Percentiles rank a stretch among this genome's conserved stretches.
Evolutionary conservation across 208 protist species (phyloP).

Genomic region (Crithidia fasciculata): DNA sequence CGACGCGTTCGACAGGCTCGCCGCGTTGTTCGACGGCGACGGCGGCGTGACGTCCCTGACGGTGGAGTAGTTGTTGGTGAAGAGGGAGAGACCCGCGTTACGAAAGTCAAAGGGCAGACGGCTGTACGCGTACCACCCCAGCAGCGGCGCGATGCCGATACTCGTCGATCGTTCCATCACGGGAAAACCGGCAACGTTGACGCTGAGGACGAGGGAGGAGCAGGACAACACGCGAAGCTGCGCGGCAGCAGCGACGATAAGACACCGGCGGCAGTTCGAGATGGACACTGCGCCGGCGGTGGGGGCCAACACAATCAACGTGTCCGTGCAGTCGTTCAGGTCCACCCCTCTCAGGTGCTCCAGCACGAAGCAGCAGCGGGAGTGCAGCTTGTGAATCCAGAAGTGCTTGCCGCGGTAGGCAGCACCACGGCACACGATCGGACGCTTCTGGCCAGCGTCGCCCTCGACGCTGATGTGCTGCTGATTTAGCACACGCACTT

Average conservation of each 20-base stretch:
- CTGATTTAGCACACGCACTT: slow-evolving; percentile 3
- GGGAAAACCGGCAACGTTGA: slow-evolving; percentile 25
- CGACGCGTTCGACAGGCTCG: background rate
- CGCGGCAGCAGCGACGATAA: slow-evolving; percentile 31
- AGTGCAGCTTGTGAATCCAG: slow-evolving; percentile 22
- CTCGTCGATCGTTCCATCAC: slow-evolving; percentile 27
- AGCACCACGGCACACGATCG: slow-evolving; percentile 15
- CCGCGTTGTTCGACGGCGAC: background rate
- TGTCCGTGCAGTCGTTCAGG: slow-evolving; percentile 27
- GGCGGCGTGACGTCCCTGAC: slow-evolving; percentile 22
- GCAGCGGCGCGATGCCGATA: slow-evolving; percentile 30
- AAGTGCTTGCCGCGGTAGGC: slow-evolving; percentile 14
- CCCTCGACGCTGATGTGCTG: slow-evolving; percentile 20
- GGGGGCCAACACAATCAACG: slow-evolving; percentile 46
- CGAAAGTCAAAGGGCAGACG: slow-evolving; percentile 36
- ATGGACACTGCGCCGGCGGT: slow-evolving; percentile 39
- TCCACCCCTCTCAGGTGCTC: slow-evolving; percentile 11
- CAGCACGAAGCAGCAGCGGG: slow-evolving; percentile 21
- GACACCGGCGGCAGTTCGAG: slow-evolving; percentile 30
- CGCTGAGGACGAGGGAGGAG: slow-evolving; percentile 15
- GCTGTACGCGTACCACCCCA: slow-evolving; percentile 44
- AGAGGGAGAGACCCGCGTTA: slow-evolving; percentile 32
- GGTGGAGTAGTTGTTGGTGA: slow-evolving; percentile 50
- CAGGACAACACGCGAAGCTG: slow-evolving; percentile 36
- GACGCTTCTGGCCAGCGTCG: background rate